Percentiles rank a stretch among this genome's conserved stretches.
Conservation (phyloP, 225 moss, liverwort and hornwort species). For the Thuidium tamariscinum region DNA sequence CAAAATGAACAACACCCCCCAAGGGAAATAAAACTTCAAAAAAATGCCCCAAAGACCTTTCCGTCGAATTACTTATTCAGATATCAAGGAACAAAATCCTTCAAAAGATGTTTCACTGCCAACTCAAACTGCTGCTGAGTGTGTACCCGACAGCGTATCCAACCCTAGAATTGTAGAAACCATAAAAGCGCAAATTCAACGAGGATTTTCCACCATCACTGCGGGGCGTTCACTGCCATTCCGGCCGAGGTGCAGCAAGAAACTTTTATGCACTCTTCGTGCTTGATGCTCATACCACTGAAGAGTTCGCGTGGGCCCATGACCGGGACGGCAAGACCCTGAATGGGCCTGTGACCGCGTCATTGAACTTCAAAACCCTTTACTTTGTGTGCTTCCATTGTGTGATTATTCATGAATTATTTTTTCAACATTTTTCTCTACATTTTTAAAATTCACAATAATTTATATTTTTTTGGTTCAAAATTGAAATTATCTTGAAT, state of each 20-base stretch:
- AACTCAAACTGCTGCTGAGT: background rate
- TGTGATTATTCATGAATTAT: background rate
- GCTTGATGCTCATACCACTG: background rate
- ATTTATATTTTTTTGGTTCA: accelerated
- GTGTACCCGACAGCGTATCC: too few relatives aligned
- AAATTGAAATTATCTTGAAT: background rate
- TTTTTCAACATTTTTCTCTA: background rate
- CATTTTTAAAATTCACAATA: accelerated
- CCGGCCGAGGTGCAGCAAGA: background rate
- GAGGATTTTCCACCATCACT: background rate
- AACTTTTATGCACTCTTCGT: background rate
- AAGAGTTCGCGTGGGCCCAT: background rate
- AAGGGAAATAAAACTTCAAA: background rate
- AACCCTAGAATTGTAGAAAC: background rate
- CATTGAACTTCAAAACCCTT: background rate
- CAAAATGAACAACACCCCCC: background rate
- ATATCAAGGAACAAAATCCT: background rate
- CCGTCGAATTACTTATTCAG: background rate
- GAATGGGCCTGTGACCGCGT: background rate
- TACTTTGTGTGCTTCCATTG: background rate
- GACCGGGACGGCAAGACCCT: background rate
- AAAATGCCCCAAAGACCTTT: background rate
- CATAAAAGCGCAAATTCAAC: background rate
- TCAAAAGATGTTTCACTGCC: background rate
- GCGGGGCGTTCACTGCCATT: too few relatives aligned